These are phyloP conservation scores for Ophiostoma australiae DNA, from an alignment of 2,329 filamentous ascomycete genomes.

Conservation along the genomic window DNA sequence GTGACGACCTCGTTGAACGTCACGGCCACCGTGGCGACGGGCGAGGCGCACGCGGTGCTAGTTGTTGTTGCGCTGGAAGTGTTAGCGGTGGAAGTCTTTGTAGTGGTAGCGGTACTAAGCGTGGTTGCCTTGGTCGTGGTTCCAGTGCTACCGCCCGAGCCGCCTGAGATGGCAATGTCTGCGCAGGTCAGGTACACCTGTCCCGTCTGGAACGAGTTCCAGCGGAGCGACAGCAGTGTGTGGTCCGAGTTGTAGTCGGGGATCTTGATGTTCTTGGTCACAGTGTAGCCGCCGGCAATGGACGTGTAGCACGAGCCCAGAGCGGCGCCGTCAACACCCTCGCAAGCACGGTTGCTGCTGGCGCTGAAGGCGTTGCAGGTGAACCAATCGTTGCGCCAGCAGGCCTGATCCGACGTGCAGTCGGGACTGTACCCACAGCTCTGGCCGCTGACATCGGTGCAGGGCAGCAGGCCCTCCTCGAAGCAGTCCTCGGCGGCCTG, in stretches of 20 bases:
- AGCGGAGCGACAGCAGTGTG: slow-evolving; percentile 5
- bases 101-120: background rate
- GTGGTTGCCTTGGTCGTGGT: slow-evolving; percentile 9
- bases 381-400: slow-evolving; percentile 1
- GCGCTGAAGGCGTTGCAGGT: slow-evolving; percentile 6
- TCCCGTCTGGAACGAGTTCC: background rate
- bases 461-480: slow-evolving; percentile 4
- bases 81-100: slow-evolving; percentile 1
- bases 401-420: slow-evolving; percentile 6
- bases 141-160: background rate
- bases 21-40: slow-evolving; percentile 51
- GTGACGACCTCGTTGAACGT: slow-evolving; percentile 56
- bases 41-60: slow-evolving; percentile 16
- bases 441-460: background rate
- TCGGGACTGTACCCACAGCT: slow-evolving; percentile 3
- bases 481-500: slow-evolving; percentile 7
- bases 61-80: background rate
- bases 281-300: slow-evolving; percentile 1
- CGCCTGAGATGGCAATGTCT: slow-evolving; percentile 1
- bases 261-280: slow-evolving; percentile 10
- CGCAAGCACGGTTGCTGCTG: background rate
- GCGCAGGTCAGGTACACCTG: slow-evolving; percentile 5
- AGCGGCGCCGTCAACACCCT: background rate
- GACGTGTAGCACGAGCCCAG: slow-evolving; percentile 6
- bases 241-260: background rate